phyloP scores from a whole-genome alignment of 352 stramenopile genomes.

The Sclerospora graminicola region DNA sequence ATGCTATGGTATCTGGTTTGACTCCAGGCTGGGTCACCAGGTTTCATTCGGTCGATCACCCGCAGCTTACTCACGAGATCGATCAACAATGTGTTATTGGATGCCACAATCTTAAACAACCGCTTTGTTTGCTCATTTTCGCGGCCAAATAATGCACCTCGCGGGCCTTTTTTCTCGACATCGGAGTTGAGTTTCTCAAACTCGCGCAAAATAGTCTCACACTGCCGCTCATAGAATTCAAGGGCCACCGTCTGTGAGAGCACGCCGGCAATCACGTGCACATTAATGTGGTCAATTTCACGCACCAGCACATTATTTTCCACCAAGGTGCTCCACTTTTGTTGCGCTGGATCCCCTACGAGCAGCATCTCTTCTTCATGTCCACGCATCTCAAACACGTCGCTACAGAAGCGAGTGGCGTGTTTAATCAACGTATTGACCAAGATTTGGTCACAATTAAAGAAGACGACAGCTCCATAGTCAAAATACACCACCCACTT shows the following conservation, averaged over 20 bases:
- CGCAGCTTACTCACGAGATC: constrained; percentile 94
- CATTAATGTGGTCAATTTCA: constrained; percentile 77
- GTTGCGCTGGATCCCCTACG: constrained; percentile 47
- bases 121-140: constrained; percentile 73
- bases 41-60: constrained; percentile 90
- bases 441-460: constrained; percentile 81
- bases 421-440: constrained; percentile 67
- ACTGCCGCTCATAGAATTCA: constrained; percentile 93
- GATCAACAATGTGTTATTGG: constrained; percentile 95
- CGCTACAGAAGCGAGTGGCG: constrained; percentile 61
- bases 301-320: constrained; percentile 78
- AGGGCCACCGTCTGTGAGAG: constrained; percentile 93
- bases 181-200: constrained; percentile 91
- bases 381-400: constrained; percentile 67
- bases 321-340: constrained; percentile 73
- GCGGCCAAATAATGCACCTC: constrained; percentile 59
- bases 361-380: constrained; percentile 76
- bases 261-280: constrained; percentile 91
- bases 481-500: constrained; percentile 90
- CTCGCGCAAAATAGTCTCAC: constrained; percentile 90
- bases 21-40: constrained; percentile 91
- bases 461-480: constrained; percentile 89
- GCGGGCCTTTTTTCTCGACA: constrained; percentile 66
- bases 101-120: constrained; percentile 87
- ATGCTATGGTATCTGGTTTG: constrained; percentile 91